Percentiles rank a stretch among this genome's conserved stretches.
Evolutionary conservation across 805 yeast species (phyloP).

Genomic region (fission yeast (Schizosaccharomyces pombe)): DNA sequence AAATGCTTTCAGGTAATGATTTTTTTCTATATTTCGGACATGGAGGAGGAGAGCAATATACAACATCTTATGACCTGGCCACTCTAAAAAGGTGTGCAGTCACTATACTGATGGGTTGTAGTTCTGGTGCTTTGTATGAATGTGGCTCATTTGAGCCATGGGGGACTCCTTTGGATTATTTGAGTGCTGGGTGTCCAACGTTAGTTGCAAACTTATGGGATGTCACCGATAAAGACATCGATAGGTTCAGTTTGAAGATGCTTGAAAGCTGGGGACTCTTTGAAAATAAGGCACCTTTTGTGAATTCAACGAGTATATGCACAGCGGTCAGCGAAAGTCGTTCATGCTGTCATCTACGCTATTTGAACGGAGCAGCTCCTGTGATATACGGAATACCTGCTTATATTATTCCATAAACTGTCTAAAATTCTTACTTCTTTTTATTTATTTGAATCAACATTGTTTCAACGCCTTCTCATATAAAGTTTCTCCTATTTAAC

Average conservation of each 20-base stretch:
- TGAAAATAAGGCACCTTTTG: constrained; percentile 16
- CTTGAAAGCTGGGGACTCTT: constrained; percentile 46
- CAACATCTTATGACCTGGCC: constrained; percentile 32
- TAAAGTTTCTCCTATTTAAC: no score
- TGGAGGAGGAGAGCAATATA: constrained; percentile 83
- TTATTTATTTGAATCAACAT: no score
- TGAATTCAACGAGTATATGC: constrained; percentile 10
- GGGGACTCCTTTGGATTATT: constrained; percentile 56
- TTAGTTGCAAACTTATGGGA: constrained; percentile 82
- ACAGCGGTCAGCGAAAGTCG: constrained; percentile 42
- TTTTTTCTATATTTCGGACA: constrained; percentile 72
- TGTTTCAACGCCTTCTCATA: no score
- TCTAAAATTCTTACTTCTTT: background rate
- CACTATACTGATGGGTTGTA: constrained; percentile 58
- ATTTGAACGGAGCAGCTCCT: constrained; percentile 81
- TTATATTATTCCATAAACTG: background rate
- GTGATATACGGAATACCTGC: constrained; percentile 74
- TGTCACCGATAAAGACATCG: constrained; percentile 89
- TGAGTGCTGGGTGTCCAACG: constrained; percentile 63
- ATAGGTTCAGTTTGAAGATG: constrained; percentile 40
- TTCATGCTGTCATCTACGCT: constrained; percentile 40
- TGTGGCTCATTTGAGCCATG: constrained; percentile 40
- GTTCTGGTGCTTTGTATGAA: constrained; percentile 45
- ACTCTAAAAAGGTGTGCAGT: constrained; percentile 19
- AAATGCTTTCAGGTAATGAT: constrained; percentile 21